Base-by-base conservation (phyloP, 2,329 filamentous ascomycete species). In the Calonectria naviculata region DNA sequence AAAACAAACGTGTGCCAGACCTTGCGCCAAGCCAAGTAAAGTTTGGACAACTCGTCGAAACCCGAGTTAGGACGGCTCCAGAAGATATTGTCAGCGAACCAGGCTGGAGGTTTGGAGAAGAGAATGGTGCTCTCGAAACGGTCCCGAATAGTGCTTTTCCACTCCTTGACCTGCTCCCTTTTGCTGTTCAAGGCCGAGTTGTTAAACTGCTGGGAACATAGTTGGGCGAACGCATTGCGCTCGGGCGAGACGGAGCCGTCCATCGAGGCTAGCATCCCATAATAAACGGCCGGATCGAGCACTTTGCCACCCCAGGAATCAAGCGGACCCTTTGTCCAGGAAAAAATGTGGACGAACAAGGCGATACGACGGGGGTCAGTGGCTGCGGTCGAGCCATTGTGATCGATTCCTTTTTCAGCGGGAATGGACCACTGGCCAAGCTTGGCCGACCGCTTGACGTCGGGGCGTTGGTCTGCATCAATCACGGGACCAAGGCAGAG, bases 11-110 rank as follows among this genome's bases (percentile, higher is more conserved):
- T 12, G 68, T 74, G 44, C 73, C 74, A 76, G 34, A 72, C 31
- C 46, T 65, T 69, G 24, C 74, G 68, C 71, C 71, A 76, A 15
- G 73, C 66, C 4, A 76, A 36, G 36, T 74, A 76, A 17, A 24
- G 42, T 44, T 68, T 67, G n/a, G 54, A 64, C 12, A 76, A 29
- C 36, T 68, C 70, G 26, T 74, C 73, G 24, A 64, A 71, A 19
- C 63, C 73, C 6, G 42, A 2, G 42, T 10, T 15, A n/a, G 65
- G 46, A 13, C 24, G 5, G 28, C 31, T 41, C 44, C 41, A 42
- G 54, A 74, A 62, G 47, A 60, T 24, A 24, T 28, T 38, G 19
- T 56, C 34, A 31, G 44, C 36, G 1, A 74, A 2, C 28, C 21
- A 42, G 2, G 17, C 15, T 10, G 49, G 49, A 5, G 56, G 41